Percentiles rank a stretch among this genome's conserved stretches.
Conservation (phyloP, 257 asterid genomes). For the Jaltomata sinuosa region DNA sequence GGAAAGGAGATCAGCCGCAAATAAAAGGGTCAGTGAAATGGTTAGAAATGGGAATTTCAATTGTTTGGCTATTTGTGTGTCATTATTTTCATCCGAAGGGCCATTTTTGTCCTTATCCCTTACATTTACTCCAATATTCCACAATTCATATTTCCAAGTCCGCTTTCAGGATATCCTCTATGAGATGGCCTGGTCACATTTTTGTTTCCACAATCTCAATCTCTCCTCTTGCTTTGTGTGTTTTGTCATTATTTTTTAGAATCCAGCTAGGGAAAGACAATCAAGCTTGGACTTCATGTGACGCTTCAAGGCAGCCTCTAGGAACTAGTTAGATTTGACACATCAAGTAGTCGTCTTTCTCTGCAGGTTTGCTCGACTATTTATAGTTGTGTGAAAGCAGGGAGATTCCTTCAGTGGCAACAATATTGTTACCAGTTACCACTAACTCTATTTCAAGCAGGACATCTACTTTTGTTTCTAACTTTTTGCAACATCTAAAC, state of each 20-base stretch:
- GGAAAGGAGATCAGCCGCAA: too few species aligned
- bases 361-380: neutral
- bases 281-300: slow-evolving; percentile 89
- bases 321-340: slow-evolving; percentile 73
- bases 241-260: neutral
- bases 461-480: neutral
- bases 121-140: neutral
- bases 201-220: neutral
- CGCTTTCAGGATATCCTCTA: neutral
- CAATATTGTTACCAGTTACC: neutral
- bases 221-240: neutral
- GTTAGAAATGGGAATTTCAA: too few species aligned
- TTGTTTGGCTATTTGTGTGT: too few species aligned
- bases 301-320: slow-evolving; percentile 74
- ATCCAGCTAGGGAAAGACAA: slow-evolving; percentile 74
- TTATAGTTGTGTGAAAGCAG: neutral
- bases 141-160: neutral
- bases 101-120: too few species aligned
- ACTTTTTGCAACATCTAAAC: too few species aligned
- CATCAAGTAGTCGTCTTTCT: neutral
- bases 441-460: neutral
- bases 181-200: neutral
- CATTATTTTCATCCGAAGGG: too few species aligned
- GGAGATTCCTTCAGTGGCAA: neutral
- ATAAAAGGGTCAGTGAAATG: too few species aligned